Evolutionary conservation across 2,329 filamentous ascomycete species (phyloP).

Genomic region (Ophiocordyceps camponoti-rufipedis): DNA sequence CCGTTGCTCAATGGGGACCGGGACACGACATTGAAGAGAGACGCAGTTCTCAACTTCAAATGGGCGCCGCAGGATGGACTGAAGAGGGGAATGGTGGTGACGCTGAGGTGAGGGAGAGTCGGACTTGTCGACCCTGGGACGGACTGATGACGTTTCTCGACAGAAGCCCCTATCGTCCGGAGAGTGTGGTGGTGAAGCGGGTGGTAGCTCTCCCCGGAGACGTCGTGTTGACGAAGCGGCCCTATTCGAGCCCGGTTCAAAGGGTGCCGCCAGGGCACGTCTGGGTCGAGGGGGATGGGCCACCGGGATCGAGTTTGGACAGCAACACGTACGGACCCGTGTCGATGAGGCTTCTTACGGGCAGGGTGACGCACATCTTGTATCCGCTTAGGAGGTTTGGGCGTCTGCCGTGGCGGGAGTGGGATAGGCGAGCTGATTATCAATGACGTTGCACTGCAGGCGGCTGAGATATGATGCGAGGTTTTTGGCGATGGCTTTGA

Average conservation of each 20-base stretch:
- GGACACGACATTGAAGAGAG: slow-evolving; percentile 32
- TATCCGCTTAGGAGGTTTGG: slow-evolving; percentile 47
- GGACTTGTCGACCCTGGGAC: background rate
- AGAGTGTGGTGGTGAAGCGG: slow-evolving; percentile 59
- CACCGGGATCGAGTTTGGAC: slow-evolving; percentile 51
- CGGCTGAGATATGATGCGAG: no score
- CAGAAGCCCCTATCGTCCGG: slow-evolving; percentile 55
- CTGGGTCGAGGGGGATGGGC: slow-evolving; percentile 88
- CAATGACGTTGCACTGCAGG: no score
- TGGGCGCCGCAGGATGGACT: slow-evolving; percentile 38
- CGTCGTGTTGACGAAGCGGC: slow-evolving; percentile 44
- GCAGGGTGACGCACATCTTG: slow-evolving; percentile 54
- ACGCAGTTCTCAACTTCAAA: slow-evolving; percentile 41
- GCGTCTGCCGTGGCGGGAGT: slow-evolving; percentile 38
- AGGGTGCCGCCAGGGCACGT: slow-evolving; percentile 69
- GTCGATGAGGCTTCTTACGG: slow-evolving; percentile 55
- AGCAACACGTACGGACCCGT: slow-evolving; percentile 86
- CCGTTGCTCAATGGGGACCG: slow-evolving; percentile 55
- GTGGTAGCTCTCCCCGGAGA: slow-evolving; percentile 72
- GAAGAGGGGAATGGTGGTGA: slow-evolving; percentile 56
- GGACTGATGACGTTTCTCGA: no score
- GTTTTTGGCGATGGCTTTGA: no score
- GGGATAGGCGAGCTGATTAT: slow-evolving; percentile 10
- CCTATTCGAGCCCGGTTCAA: slow-evolving; percentile 36
- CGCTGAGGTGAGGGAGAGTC: slow-evolving; percentile 32